phyloP scores from a whole-genome alignment of 176 grass and related monocot species.

The barley (Hordeum vulgare) region DNA sequence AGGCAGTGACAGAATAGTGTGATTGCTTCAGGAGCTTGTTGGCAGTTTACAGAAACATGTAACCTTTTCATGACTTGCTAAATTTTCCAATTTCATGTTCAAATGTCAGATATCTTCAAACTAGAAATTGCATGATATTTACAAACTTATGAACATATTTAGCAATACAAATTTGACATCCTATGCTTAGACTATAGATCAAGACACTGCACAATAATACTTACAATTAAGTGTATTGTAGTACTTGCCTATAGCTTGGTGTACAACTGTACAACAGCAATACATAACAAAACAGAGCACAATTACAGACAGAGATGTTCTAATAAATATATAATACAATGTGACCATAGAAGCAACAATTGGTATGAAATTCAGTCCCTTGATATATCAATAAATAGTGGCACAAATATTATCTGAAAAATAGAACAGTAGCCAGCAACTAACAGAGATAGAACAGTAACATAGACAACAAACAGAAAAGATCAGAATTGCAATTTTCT shows the following conservation, averaged over 20 bases:
- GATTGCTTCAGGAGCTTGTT: background rate
- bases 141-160: background rate
- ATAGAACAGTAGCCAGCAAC: background rate
- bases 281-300: background rate
- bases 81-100: background rate
- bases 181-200: background rate
- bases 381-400: background rate
- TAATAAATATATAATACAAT: background rate
- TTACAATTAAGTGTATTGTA: background rate
- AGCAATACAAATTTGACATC: background rate
- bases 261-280: background rate
- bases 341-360: background rate
- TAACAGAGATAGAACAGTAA: background rate
- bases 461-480: background rate
- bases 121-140: background rate
- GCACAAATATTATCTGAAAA: background rate
- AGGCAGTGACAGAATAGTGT: background rate
- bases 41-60: background rate
- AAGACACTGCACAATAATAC: background rate
- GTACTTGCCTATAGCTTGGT: background rate
- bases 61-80: background rate
- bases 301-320: background rate
- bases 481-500: conserved; percentile 2
- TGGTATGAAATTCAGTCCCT: background rate
- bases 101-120: background rate